A percentile compares a stretch with the other conserved stretches of the same genome.
These are phyloP conservation scores for Colletotrichum agaves DNA, from an alignment of 2,329 filamentous ascomycete species.

Conservation along the genomic window DNA sequence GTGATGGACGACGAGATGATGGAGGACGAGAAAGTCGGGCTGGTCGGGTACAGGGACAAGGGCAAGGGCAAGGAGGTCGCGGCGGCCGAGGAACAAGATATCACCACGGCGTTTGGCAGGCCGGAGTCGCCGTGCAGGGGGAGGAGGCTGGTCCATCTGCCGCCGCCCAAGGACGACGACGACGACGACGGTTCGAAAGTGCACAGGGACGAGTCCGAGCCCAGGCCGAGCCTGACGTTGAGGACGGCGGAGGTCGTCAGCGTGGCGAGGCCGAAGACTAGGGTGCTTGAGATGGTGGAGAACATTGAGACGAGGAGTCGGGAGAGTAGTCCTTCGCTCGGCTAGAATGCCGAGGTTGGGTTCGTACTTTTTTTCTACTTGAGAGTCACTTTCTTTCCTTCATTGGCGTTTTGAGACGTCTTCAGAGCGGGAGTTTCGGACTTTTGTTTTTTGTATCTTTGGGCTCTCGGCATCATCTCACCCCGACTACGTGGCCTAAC, in stretches of 20 bases:
- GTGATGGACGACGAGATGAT: neutral
- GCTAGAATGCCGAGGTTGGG: neutral
- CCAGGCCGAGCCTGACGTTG: conserved; percentile 47
- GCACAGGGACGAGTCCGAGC: conserved; percentile 39
- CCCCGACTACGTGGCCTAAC: too few species aligned
- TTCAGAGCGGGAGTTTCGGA: too few species aligned
- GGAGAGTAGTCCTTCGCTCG: conserved; percentile 47
- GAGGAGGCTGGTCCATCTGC: conserved; percentile 35
- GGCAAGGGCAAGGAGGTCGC: conserved; percentile 32
- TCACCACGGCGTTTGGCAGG: conserved; percentile 14
- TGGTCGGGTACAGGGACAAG: conserved; percentile 20
- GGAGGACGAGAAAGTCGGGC: conserved; percentile 1
- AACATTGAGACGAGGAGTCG: conserved; percentile 61
- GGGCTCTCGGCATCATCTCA: too few species aligned
- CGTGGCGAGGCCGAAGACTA: conserved; percentile 53
- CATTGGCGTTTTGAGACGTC: neutral
- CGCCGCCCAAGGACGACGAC: conserved; percentile 33
- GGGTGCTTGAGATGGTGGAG: conserved; percentile 67
- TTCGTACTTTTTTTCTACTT: neutral
- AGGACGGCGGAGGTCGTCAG: conserved; percentile 61
- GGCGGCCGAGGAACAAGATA: neutral
- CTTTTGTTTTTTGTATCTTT: too few species aligned
- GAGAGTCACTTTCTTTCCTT: neutral
- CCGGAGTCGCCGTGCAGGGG: conserved; percentile 29
- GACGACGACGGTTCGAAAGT: neutral